These are phyloP conservation scores for Candida oleophila DNA, from an alignment of 805 yeast species.

Conservation along the genomic window DNA sequence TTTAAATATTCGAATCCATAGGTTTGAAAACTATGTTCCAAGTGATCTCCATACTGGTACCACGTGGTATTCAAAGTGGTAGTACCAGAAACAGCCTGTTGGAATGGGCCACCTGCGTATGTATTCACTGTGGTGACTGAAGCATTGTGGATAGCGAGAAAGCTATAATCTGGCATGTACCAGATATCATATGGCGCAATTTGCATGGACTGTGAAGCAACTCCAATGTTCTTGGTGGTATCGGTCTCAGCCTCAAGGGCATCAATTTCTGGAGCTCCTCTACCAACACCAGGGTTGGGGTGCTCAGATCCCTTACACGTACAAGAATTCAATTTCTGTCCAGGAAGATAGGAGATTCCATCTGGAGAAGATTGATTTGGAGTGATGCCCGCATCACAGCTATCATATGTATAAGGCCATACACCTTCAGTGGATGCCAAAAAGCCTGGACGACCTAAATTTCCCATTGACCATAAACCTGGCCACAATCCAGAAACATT, in stretches of 20 bases:
- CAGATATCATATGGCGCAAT: constrained; percentile 46
- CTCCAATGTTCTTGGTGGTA: constrained; percentile 50
- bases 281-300: constrained; percentile 34
- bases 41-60: constrained; percentile 24
- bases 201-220: constrained; percentile 57
- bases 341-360: constrained; percentile 39
- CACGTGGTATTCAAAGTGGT: constrained; percentile 36
- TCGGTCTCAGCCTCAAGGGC: constrained; percentile 53
- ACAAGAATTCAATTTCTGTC: constrained; percentile 32
- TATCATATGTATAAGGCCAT: constrained; percentile 40
- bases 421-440: constrained; percentile 36
- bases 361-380: constrained; percentile 39
- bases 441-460: constrained; percentile 37
- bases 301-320: constrained; percentile 37
- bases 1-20: constrained; percentile 35
- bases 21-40: constrained; percentile 25
- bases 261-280: constrained; percentile 38
- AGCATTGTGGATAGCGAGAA: constrained; percentile 24
- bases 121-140: constrained; percentile 35
- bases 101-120: constrained; percentile 37
- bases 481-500: constrained; percentile 38
- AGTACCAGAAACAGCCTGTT: constrained; percentile 38
- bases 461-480: constrained; percentile 39
- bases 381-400: constrained; percentile 37
- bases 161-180: constrained; percentile 42